Evolutionary conservation across 352 stramenopile species (phyloP), one percentile per base, ranked within the genome.

Genomic region (Pilasporangium apinafurcum): DNA sequence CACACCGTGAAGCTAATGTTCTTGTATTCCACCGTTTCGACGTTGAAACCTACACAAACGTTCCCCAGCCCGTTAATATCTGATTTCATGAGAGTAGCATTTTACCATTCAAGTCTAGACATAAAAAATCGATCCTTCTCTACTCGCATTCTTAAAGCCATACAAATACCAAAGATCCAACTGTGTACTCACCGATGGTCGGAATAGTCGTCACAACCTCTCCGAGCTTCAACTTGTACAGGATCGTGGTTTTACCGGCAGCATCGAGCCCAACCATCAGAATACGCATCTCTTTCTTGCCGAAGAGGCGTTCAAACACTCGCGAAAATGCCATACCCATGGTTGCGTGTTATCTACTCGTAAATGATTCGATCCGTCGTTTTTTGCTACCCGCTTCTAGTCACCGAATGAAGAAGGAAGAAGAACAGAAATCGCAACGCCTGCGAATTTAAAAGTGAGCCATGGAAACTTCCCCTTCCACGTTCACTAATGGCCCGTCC

Each of bases 21-120:
- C 81, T 99, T 98, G 88, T 99, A 99, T 75, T 99, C 94, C 41
- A 99, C 96, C 51, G 94, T 98, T 78, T 99, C 97, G 34, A 99
- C 96, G 69, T 99, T 99, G 80, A 99, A 99, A 24, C 82, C 68
- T 94, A 41, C 34, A 45, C 25, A 36, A 22, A 46, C 40, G 80
- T 98, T 98, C 79, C n/a, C n/a, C n/a, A n/a, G n/a, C n/a, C n/a
- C n/a, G n/a, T n/a, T n/a, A n/a, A n/a, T n/a, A n/a, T n/a, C n/a
- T n/a, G n/a, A n/a, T n/a, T n/a, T 34, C 29, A 34, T 10, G 29
- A 34, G 29, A 34, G 29, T n/a, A 10, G 29, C 29, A 34, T n/a
- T n/a, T n/a, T n/a, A n/a, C n/a, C n/a, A n/a, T n/a, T n/a, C n/a
- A n/a, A n/a, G n/a, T n/a, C n/a, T n/a, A n/a, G n/a, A 56, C 7